These are phyloP conservation scores for Fusarium hostae DNA, from an alignment of 2,329 filamentous ascomycete species.

Conservation along the genomic window DNA sequence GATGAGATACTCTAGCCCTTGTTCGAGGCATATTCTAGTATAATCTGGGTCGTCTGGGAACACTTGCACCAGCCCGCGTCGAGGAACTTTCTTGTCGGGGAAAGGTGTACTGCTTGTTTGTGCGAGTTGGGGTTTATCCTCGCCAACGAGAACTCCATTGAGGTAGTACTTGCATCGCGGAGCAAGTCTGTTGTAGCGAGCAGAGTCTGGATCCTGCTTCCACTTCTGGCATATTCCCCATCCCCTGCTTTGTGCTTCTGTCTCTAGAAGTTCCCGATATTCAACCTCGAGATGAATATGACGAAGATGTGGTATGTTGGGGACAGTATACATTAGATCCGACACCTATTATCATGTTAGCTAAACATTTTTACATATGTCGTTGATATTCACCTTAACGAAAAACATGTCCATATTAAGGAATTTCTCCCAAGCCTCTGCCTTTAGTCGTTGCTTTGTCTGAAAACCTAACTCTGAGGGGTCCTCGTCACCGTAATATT, in stretches of 20 bases:
- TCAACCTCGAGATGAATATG: slow-evolving; percentile 65
- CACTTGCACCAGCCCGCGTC: slow-evolving; percentile 64
- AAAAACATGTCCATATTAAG: slow-evolving; percentile 72
- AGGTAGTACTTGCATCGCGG: slow-evolving; percentile 69
- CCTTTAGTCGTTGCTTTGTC: slow-evolving; percentile 58
- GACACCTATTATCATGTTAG: slow-evolving; percentile 59
- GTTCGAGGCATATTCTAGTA: slow-evolving; percentile 63
- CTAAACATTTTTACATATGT: background rate
- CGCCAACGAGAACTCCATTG: slow-evolving; percentile 64
- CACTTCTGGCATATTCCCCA: slow-evolving; percentile 63
- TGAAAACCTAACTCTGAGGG: slow-evolving; percentile 57
- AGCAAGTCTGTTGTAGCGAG: slow-evolving; percentile 63
- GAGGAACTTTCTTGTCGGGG: slow-evolving; percentile 65
- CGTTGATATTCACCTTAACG: slow-evolving; percentile 69
- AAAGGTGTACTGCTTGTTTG: slow-evolving; percentile 65
- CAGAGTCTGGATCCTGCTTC: slow-evolving; percentile 67
- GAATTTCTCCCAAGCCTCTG: slow-evolving; percentile 64
- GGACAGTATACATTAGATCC: slow-evolving; percentile 69
- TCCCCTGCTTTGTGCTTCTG: slow-evolving; percentile 56
- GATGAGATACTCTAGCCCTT: slow-evolving; percentile 67
- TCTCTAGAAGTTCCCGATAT: slow-evolving; percentile 69
- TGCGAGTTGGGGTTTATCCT: slow-evolving; percentile 60
- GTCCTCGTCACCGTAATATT: slow-evolving; percentile 61
- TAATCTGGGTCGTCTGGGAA: slow-evolving; percentile 68
- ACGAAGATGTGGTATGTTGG: slow-evolving; percentile 68